Evolutionary conservation across 495 filamentous ascomycete genomes (phyloP).

Genomic region (Talaromyces proteolyticus): DNA sequence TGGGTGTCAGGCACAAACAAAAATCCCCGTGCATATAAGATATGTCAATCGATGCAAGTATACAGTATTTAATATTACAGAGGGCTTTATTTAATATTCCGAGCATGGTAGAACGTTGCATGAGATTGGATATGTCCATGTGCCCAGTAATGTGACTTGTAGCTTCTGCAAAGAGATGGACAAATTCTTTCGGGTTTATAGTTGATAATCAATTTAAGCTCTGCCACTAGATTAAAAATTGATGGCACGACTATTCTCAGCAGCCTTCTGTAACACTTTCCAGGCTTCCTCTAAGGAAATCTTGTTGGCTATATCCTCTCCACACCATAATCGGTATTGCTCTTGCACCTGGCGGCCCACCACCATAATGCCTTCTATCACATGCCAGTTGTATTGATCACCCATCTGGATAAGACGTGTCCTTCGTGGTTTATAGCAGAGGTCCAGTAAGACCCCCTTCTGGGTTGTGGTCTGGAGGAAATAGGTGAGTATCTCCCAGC

Average conservation of each 20-base stretch:
- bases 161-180: no score
- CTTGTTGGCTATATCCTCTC: slow-evolving; percentile 32
- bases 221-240: no score
- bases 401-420: slow-evolving; percentile 50
- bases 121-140: no score
- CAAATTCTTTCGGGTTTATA: no score
- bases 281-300: slow-evolving; percentile 43
- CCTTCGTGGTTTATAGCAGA: slow-evolving; percentile 66
- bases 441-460: slow-evolving; percentile 61
- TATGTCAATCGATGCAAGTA: no score
- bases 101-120: no score
- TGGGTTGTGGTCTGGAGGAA: slow-evolving; percentile 30
- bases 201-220: no score
- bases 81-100: no score
- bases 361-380: slow-evolving; percentile 57
- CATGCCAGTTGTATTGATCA: slow-evolving; percentile 48
- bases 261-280: slow-evolving; percentile 33
- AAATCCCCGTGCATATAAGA: no score
- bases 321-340: slow-evolving; percentile 56
- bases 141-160: no score
- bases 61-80: no score
- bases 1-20: no score
- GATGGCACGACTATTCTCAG: slow-evolving; percentile 19
- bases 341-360: slow-evolving; percentile 65
- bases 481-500: slow-evolving; percentile 43